Percentiles rank a stretch among this genome's conserved stretches.
phyloP scores from a whole-genome alignment of 768 basidiomycete species.

The Lactifluus hygrophoroides region DNA sequence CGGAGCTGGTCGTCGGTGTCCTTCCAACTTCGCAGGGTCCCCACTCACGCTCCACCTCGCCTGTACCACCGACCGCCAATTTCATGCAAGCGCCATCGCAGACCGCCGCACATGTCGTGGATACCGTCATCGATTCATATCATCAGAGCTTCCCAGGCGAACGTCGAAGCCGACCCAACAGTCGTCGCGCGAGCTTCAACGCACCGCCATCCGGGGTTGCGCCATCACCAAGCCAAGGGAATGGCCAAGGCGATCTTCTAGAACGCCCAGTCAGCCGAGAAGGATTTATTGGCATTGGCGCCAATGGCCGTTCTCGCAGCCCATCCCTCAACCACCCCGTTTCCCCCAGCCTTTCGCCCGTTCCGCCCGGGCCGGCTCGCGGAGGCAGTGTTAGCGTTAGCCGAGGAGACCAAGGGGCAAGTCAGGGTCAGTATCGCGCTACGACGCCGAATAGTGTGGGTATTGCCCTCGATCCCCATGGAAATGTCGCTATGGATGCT shows the following conservation, averaged over 20 bases:
- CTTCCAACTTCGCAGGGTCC: conserved; percentile 44
- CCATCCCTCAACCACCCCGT: conserved; percentile 36
- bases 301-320: conserved; percentile 56
- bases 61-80: conserved; percentile 61
- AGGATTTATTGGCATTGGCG: conserved; percentile 79
- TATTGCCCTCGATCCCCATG: conserved; percentile 72
- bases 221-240: conserved; percentile 25
- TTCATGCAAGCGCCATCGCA: conserved; percentile 57
- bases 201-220: conserved; percentile 23
- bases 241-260: conserved; percentile 23
- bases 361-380: conserved; percentile 21
- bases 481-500: conserved; percentile 72
- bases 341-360: conserved; percentile 49
- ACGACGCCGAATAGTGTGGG: conserved; percentile 74
- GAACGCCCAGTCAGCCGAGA: conserved; percentile 48
- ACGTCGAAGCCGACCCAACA: conserved; percentile 41
- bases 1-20: conserved; percentile 68
- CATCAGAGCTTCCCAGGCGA: conserved; percentile 86
- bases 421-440: conserved; percentile 37
- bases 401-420: conserved; percentile 9
- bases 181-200: conserved; percentile 27
- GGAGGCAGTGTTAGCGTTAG: conserved; percentile 11
- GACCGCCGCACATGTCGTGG: conserved; percentile 44
- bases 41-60: conserved; percentile 64
- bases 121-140: conserved; percentile 69